Evolutionary conservation across 768 basidiomycete species (phyloP).

Genomic region (Mycena maculata): DNA sequence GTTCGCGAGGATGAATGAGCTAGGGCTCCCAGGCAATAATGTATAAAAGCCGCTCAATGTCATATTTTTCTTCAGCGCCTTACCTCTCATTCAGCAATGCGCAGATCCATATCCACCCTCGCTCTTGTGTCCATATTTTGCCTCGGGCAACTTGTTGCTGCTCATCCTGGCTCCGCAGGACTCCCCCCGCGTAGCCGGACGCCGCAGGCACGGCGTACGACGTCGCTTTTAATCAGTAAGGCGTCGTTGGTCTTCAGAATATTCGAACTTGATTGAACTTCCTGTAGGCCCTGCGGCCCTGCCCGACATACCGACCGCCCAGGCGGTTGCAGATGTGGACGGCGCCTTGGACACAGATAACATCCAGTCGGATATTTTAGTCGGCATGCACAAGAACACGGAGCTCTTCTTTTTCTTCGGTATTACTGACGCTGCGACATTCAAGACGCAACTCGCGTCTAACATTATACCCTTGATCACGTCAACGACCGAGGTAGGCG

Average conservation of each 20-base stretch:
- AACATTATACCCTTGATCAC: constrained; percentile 38
- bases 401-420: constrained; percentile 42
- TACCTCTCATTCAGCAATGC: constrained; percentile 13
- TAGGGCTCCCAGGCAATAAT: background rate
- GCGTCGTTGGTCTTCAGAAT: background rate
- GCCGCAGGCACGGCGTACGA: constrained; percentile 22
- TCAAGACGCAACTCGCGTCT: constrained; percentile 34
- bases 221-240: constrained; percentile 30
- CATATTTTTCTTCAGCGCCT: constrained; percentile 15
- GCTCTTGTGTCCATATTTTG: constrained; percentile 17
- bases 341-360: constrained; percentile 30
- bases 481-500: constrained; percentile 27
- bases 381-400: constrained; percentile 39
- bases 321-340: constrained; percentile 25
- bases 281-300: constrained; percentile 29
- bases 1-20: constrained; percentile 1
- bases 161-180: background rate
- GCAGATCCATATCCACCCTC: constrained; percentile 14
- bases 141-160: constrained; percentile 11
- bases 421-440: constrained; percentile 33
- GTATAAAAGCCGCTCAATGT: constrained; percentile 20
- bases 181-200: constrained; percentile 11
- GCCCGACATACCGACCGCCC: constrained; percentile 30
- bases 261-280: background rate
- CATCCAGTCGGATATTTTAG: constrained; percentile 31